These are phyloP conservation scores for Nannochloris sp. DNA, from an alignment of 139 green algal genomes.

Conservation along the genomic window DNA sequence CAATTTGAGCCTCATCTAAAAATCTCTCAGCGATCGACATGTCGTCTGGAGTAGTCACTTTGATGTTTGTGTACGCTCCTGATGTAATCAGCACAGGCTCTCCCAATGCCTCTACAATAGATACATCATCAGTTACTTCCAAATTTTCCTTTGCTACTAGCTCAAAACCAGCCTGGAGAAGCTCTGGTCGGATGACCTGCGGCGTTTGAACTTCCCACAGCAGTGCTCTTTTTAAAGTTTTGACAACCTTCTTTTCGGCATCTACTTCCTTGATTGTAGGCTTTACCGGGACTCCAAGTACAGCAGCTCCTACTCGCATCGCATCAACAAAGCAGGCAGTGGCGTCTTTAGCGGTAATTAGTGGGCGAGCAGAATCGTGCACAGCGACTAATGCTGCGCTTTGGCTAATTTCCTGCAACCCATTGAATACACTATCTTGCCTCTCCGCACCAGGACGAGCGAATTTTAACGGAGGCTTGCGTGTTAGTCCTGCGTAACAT, in stretches of 20 bases:
- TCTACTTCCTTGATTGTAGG: constrained; percentile 95
- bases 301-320: constrained; percentile 75
- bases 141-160: constrained; percentile 61
- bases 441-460: constrained; percentile 84
- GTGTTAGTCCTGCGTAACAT: constrained; percentile 14
- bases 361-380: constrained; percentile 91
- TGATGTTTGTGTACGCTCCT: constrained; percentile 96
- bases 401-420: constrained; percentile 39
- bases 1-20: constrained; percentile 48
- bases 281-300: constrained; percentile 93
- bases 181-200: constrained; percentile 73
- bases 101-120: constrained; percentile 93
- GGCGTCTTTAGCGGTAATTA: constrained; percentile 65
- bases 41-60: constrained; percentile 87
- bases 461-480: constrained; percentile 59
- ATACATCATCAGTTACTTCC: constrained; percentile 98
- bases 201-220: constrained; percentile 99
- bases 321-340: constrained; percentile 33
- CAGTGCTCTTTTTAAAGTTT: constrained; percentile 76
- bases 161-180: constrained; percentile 82
- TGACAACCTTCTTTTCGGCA: constrained; percentile 55
- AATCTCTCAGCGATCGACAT: constrained; percentile 79
- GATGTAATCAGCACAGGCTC: constrained; percentile 83
- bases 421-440: constrained; percentile 92
- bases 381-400: constrained; percentile 74